phyloP scores from a whole-genome alignment of 441 rosid genomes.

The Bocquillonia castaneifolia region DNA sequence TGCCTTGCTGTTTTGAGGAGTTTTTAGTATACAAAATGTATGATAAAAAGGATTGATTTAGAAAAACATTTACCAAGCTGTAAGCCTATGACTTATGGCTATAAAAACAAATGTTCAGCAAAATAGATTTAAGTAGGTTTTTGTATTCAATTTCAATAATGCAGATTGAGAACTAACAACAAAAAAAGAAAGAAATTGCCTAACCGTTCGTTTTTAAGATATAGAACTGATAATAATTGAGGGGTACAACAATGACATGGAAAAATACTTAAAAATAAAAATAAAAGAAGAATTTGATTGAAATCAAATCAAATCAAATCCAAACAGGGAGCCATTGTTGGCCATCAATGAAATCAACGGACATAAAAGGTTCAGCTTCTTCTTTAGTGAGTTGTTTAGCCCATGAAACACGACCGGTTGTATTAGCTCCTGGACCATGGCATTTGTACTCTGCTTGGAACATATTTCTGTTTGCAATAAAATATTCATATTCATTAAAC shows the following conservation, averaged over 20 bases:
- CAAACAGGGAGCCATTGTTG: slow-evolving; percentile 71
- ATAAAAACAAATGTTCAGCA: no score
- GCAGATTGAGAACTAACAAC: no score
- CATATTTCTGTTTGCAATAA: slow-evolving; percentile 37
- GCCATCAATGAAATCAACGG: slow-evolving; percentile 67
- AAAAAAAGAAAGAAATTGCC: no score
- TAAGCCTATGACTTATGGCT: no score
- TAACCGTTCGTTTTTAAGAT: no score
- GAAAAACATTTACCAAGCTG: no score
- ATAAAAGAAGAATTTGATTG: background rate
- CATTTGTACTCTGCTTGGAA: slow-evolving; percentile 65
- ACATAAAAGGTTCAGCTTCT: slow-evolving; percentile 50
- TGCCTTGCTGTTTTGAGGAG: background rate
- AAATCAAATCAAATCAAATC: slow-evolving; percentile 10
- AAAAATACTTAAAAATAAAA: no score
- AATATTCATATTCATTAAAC: background rate
- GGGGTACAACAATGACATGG: no score
- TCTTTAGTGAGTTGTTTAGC: slow-evolving; percentile 52
- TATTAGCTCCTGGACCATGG: slow-evolving; percentile 71
- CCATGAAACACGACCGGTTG: slow-evolving; percentile 42
- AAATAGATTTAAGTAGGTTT: no score
- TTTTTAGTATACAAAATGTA: background rate
- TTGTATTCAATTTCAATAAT: no score
- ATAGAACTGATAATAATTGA: no score
- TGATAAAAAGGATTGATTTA: background rate